Base-by-base conservation (phyloP, 331 rosid genomes). In the Quercus lobata region DNA sequence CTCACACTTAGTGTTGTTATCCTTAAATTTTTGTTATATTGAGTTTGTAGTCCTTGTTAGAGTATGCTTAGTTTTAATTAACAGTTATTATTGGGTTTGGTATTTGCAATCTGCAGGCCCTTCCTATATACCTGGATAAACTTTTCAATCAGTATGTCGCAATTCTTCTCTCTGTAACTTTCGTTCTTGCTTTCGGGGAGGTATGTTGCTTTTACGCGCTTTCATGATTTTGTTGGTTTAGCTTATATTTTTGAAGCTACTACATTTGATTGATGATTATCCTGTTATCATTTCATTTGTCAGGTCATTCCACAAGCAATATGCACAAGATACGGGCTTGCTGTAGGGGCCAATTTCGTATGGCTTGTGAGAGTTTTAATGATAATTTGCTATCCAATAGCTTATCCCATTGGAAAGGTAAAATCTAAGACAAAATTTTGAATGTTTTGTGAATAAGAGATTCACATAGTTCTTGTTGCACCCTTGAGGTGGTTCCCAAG, bases 251-350 rank as follows among this genome's bases (percentile, higher is more conserved):
- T 79, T 69, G 74, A 54, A 62, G 52, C 56, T 69, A 11, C 73
- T 76, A 35, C 79, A 76, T 46, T 65, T 60, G 69, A 5, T 66
- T 57, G 29, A 46, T 83, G 69, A 57, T 49, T 18, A 21, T 2
- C 29, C 69, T 63, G 1, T 49, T 49, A 49, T 9, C 49, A 29
- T 63, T 76, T 71, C 7, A 41, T 76, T 71, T 81, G 69, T 74
- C 87, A 96, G 99, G 98, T 96, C 82, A 96, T 96, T 69, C 99
- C 99, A 6, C 99, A 96, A 89, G 88, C 99, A 75, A 96, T 91
- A 83, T 96, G 99, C 84, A 86, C 94, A 68, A 88, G 94, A 84
- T 93, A 96, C 79, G 98, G 98, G 61, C 99, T 96, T 72, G 97
- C 98, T 56, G 97, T 96, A 0, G 98, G 99, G 74, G 87, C 99